Percentiles rank a stretch among this genome's conserved stretches.
These are phyloP conservation scores for Hypomontagnella monticulosa DNA, from an alignment of 495 filamentous ascomycete species.

Conservation along the genomic window DNA sequence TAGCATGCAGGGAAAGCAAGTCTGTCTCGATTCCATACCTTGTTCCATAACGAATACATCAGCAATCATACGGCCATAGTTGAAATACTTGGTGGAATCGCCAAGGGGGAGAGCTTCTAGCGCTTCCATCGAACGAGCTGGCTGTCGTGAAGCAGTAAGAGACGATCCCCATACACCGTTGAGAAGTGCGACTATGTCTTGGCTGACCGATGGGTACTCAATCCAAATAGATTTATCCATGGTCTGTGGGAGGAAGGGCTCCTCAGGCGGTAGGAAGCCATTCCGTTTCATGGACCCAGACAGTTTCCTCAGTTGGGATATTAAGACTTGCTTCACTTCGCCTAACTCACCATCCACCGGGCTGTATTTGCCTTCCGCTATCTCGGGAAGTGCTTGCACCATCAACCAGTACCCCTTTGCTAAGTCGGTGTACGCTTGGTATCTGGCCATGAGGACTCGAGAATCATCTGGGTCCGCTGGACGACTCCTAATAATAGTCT, in stretches of 20 bases:
- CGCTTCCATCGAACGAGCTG: slow-evolving; percentile 56
- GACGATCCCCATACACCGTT: slow-evolving; percentile 67
- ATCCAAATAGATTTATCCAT: slow-evolving; percentile 81
- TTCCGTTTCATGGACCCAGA: slow-evolving; percentile 84
- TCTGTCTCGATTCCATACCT: slow-evolving; percentile 67
- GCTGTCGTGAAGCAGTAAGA: slow-evolving; percentile 46
- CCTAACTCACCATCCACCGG: slow-evolving; percentile 53
- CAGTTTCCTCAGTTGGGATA: slow-evolving; percentile 73
- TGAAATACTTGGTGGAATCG: slow-evolving; percentile 74
- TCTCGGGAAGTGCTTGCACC: slow-evolving; percentile 69
- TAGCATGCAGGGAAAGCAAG: slow-evolving; percentile 74
- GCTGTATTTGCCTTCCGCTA: slow-evolving; percentile 47
- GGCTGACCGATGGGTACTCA: slow-evolving; percentile 72
- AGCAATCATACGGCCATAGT: slow-evolving; percentile 77
- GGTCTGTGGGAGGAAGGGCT: slow-evolving; percentile 69
- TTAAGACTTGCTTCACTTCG: slow-evolving; percentile 63
- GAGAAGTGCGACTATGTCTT: slow-evolving; percentile 72
- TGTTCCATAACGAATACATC: slow-evolving; percentile 75
- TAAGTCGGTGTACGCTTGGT: slow-evolving; percentile 80
- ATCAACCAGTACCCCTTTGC: slow-evolving; percentile 86
- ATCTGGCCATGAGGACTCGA: slow-evolving; percentile 51
- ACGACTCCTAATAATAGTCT: slow-evolving; percentile 71
- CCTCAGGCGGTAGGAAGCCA: slow-evolving; percentile 72
- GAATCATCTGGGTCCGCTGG: slow-evolving; percentile 59
- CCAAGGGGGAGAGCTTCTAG: slow-evolving; percentile 76